Percentiles rank a stretch among this genome's conserved stretches.
phyloP scores from a whole-genome alignment of 257 asterid genomes.

The Fraxinus americana region DNA sequence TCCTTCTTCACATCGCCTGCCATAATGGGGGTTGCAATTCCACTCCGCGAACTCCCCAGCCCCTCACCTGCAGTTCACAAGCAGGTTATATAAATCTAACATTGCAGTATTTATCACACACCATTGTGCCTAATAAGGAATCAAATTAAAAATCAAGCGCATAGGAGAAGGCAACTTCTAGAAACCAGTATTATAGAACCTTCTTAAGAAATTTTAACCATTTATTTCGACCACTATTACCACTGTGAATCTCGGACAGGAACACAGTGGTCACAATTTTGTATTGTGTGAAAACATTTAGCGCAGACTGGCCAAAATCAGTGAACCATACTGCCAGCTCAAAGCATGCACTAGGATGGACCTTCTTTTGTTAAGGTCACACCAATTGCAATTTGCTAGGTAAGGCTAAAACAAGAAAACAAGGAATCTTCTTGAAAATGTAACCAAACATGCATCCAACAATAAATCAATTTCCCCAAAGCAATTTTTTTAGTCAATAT shows the following conservation, averaged over 20 bases:
- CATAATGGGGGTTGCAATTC: slow-evolving; percentile 80
- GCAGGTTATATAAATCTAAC: not conserved
- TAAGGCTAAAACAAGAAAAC: not conserved
- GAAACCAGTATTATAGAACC: not conserved
- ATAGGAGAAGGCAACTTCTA: not conserved
- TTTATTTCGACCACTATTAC: not conserved
- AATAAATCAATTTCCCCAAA: too few species aligned
- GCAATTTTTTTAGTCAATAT: too few species aligned
- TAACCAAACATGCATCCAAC: too few species aligned
- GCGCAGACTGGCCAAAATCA: not conserved
- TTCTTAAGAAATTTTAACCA: not conserved
- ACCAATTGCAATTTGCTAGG: not conserved
- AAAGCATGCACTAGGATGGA: not conserved
- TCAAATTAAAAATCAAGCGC: not conserved
- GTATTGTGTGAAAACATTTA: not conserved
- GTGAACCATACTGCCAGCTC: not conserved
- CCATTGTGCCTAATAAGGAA: not conserved
- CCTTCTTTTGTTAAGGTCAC: not conserved
- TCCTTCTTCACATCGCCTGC: slow-evolving; percentile 81
- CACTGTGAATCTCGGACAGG: not conserved
- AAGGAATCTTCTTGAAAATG: not conserved
- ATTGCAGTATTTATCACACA: not conserved
- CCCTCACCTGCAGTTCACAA: slow-evolving; percentile 68
- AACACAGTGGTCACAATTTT: not conserved
- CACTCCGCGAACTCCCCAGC: slow-evolving; percentile 84